Percentiles rank a stretch among this genome's conserved stretches.
These are phyloP conservation scores for Avena insularis DNA, from an alignment of 176 grass and related monocot genomes.

Conservation along the genomic window DNA sequence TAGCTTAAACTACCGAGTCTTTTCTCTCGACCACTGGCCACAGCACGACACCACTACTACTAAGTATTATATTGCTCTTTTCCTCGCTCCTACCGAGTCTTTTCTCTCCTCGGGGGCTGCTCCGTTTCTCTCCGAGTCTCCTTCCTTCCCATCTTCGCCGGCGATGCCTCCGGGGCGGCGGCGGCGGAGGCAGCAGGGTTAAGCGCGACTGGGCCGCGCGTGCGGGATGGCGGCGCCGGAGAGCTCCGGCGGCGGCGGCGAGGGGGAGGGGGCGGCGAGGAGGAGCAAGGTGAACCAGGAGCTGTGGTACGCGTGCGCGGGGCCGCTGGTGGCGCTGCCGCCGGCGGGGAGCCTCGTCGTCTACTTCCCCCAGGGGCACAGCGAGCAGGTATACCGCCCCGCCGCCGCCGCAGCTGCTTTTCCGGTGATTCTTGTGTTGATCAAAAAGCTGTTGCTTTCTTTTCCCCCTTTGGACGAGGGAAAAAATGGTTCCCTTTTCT, in stretches of 20 bases:
- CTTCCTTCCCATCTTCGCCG: slow-evolving; percentile 33
- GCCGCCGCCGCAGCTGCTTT: neutral
- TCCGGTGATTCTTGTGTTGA: slow-evolving; percentile 34
- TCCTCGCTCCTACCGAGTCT: slow-evolving; percentile 25
- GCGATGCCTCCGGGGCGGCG: slow-evolving; percentile 40
- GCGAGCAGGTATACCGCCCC: slow-evolving; percentile 61
- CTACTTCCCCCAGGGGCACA: slow-evolving; percentile 87
- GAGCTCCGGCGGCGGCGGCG: slow-evolving; percentile 37
- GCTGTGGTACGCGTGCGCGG: slow-evolving; percentile 83
- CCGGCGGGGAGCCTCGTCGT: slow-evolving; percentile 73
- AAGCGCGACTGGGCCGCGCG: neutral
- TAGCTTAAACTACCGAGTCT: neutral
- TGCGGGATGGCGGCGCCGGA: slow-evolving; percentile 29
- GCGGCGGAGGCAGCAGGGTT: neutral
- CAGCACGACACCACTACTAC: slow-evolving; percentile 11
- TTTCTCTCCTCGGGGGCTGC: slow-evolving; percentile 41
- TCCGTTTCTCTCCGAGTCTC: neutral
- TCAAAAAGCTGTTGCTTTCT: slow-evolving; percentile 40
- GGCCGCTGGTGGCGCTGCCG: slow-evolving; percentile 69
- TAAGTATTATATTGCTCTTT: slow-evolving; percentile 42
- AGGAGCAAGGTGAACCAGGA: slow-evolving; percentile 67
- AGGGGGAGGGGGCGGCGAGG: slow-evolving; percentile 28
- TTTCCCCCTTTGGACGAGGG: neutral
- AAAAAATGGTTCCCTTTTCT: neutral
- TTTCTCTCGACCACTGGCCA: no score